phyloP scores from a whole-genome alignment of 164 flowering plant genomes.

The Macadamia integrifolia region DNA sequence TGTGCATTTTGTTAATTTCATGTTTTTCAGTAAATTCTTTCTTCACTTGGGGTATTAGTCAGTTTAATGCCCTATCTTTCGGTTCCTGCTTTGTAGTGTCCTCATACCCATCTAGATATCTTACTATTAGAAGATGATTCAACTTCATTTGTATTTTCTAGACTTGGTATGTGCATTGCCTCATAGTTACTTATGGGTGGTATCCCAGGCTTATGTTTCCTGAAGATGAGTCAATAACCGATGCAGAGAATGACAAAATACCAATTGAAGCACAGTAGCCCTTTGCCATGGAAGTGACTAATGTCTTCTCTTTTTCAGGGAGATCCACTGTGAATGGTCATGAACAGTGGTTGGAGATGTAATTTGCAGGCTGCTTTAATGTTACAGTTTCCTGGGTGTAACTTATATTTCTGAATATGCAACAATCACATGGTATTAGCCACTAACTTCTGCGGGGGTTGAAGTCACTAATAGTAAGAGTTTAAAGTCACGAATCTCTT shows the following conservation, averaged over 20 bases:
- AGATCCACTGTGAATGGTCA: background rate
- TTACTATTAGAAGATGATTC: background rate
- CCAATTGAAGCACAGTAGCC: background rate
- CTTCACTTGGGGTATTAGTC: too few relatives aligned
- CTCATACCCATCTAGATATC: too few relatives aligned
- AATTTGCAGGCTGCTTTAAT: background rate
- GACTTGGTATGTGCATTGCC: too few relatives aligned
- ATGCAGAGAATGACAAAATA: background rate
- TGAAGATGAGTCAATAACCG: background rate
- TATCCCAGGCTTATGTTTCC: constrained; percentile 6
- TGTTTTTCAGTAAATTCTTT: too few relatives aligned
- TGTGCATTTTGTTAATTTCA: too few relatives aligned
- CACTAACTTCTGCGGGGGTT: background rate
- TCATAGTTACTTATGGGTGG: background rate
- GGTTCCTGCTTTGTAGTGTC: background rate
- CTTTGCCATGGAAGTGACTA: background rate
- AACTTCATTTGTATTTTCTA: background rate
- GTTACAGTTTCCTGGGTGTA: background rate
- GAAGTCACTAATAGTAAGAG: too few relatives aligned
- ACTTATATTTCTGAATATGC: background rate
- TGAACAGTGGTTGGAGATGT: background rate
- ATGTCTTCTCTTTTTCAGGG: background rate
- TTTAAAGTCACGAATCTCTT: background rate
- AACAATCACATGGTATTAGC: background rate
- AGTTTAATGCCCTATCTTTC: too few relatives aligned